Conservation (phyloP, 2,329 filamentous ascomycete genomes). For the Talaromyces islandicus region DNA sequence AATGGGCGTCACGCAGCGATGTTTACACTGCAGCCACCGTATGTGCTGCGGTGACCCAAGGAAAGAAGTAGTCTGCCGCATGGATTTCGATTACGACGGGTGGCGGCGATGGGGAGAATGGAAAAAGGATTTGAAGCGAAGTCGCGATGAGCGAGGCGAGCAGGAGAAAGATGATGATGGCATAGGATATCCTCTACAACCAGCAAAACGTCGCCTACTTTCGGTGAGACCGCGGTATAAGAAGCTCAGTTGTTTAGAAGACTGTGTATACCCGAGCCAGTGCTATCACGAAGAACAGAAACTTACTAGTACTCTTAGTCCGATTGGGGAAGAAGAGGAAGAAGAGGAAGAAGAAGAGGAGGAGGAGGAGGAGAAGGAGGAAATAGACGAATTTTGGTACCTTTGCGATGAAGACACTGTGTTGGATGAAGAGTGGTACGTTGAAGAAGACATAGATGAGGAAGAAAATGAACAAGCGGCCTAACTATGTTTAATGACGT, state of each 20-base stretch:
- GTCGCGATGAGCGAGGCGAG: conserved; percentile 8
- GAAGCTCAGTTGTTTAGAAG: conserved; percentile 3
- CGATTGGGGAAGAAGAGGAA: neutral
- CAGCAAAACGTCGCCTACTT: neutral
- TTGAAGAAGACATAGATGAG: neutral
- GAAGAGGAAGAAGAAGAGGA: neutral
- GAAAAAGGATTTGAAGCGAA: conserved; percentile 14
- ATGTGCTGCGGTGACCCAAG: conserved; percentile 36
- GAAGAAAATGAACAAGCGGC: too few species aligned
- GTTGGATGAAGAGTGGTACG: neutral
- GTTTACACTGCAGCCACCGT: conserved; percentile 49
- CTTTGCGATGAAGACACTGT: neutral
- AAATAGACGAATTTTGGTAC: neutral
- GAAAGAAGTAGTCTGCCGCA: conserved; percentile 27
- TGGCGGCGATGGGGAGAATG: conserved; percentile 46
- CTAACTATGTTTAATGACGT: neutral
- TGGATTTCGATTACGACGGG: conserved; percentile 48
- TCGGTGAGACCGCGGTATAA: neutral
- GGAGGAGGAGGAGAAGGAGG: neutral
- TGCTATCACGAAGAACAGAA: neutral
- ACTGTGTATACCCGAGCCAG: conserved; percentile 10
- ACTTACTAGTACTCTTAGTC: neutral
- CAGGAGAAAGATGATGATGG: neutral
- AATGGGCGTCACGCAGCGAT: conserved; percentile 46
- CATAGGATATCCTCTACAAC: neutral